A percentile compares a stretch with the other conserved stretches of the same genome.
Conservation (phyloP, 352 stramenopile genomes). For the Pythium diclinum region DNA sequence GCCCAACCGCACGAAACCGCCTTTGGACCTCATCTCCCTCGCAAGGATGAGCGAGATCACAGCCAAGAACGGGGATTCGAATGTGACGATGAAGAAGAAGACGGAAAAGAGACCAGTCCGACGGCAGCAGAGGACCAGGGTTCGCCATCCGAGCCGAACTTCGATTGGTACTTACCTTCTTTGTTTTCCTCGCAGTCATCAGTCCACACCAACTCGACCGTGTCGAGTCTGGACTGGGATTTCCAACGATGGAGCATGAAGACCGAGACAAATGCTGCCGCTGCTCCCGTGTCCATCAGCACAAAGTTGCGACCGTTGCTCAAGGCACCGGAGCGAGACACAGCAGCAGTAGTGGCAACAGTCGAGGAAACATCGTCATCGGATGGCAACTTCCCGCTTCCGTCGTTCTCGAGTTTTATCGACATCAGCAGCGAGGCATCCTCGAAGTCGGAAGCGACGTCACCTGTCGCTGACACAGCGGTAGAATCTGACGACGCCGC, state of each 20-base stretch:
- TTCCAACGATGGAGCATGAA: constrained; percentile 52
- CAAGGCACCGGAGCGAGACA: constrained; percentile 3
- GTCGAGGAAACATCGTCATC: constrained; percentile 12
- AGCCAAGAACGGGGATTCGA: constrained; percentile 21
- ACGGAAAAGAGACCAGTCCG: not conserved
- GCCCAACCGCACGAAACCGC: constrained; percentile 11
- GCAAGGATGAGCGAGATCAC: constrained; percentile 14
- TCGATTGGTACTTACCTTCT: constrained; percentile 74
- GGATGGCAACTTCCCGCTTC: constrained; percentile 43
- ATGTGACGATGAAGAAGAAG: not conserved
- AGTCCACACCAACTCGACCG: constrained; percentile 42
- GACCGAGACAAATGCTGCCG: constrained; percentile 23
- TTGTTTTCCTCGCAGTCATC: constrained; percentile 73
- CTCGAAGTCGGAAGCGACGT: constrained; percentile 11
- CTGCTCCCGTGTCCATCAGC: not conserved
- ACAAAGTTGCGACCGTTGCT: constrained; percentile 12
- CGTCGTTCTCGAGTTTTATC: constrained; percentile 59
- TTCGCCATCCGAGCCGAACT: constrained; percentile 38
- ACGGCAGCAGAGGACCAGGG: constrained; percentile 18
- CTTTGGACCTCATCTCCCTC: not conserved
- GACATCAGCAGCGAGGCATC: constrained; percentile 22
- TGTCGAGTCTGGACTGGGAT: constrained; percentile 74
- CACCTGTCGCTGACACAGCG: constrained; percentile 23
- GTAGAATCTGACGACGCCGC: constrained; percentile 26
- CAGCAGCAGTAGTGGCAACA: not conserved